phyloP scores from a whole-genome alignment of 2,329 filamentous ascomycete species.

The Emydomyces testavorans region DNA sequence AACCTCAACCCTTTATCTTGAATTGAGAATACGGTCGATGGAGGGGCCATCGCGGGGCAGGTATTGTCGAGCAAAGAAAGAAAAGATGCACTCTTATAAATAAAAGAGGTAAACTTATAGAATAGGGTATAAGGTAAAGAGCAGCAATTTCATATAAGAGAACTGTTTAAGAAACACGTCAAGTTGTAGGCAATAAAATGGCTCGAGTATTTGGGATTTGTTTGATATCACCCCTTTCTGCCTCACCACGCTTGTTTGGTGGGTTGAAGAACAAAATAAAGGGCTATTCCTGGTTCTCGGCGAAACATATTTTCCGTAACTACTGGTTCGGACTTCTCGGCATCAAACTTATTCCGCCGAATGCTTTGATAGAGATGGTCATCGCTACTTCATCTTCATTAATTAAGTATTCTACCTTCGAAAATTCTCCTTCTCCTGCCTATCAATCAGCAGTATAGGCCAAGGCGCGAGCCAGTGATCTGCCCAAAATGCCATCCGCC shows the following conservation, averaged over 20 bases:
- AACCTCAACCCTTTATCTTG: slow-evolving; percentile 89
- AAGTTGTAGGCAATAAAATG: too few species aligned
- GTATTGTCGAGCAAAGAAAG: slow-evolving; percentile 17
- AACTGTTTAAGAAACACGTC: not conserved
- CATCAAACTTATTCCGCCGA: not conserved
- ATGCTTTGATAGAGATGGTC: too few species aligned
- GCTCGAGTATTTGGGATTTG: not conserved
- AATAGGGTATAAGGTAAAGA: not conserved
- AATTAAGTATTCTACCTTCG: too few species aligned
- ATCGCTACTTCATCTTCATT: too few species aligned
- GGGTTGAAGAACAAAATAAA: not conserved
- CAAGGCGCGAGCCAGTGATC: not conserved
- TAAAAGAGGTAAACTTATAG: not conserved
- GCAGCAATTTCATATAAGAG: too few species aligned
- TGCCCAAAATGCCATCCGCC: slow-evolving; percentile 2
- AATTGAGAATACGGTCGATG: slow-evolving; percentile 58
- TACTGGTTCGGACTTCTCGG: not conserved
- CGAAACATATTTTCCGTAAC: not conserved
- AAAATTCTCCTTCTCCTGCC: not conserved
- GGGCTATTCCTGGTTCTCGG: too few species aligned
- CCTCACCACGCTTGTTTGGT: not conserved
- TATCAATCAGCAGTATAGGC: not conserved
- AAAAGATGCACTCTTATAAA: not conserved
- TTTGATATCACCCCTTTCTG: not conserved
- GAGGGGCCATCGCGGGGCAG: slow-evolving; percentile 41